Evolutionary conservation across 176 grass and related monocot genomes (phyloP).

Genomic region (Aechmea fasciata): DNA sequence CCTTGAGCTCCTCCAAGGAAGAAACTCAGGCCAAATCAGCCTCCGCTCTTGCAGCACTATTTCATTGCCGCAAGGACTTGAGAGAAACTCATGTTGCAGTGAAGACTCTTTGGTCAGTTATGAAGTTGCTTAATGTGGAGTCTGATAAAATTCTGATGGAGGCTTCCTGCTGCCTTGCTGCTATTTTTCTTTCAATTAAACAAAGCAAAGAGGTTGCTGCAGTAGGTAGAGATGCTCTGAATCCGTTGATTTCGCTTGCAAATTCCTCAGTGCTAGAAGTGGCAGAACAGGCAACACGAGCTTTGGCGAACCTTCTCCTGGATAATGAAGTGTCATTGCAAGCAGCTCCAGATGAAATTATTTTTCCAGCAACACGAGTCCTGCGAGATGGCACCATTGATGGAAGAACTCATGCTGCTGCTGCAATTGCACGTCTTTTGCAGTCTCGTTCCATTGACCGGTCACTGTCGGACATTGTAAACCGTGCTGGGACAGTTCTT

Average conservation of each 20-base stretch:
- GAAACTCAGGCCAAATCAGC: slow-evolving; percentile 98
- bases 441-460: slow-evolving; percentile 53
- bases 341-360: slow-evolving; percentile 63
- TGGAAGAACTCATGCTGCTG: slow-evolving; percentile 87
- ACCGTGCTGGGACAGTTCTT: slow-evolving; percentile 70
- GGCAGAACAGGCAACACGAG: slow-evolving; percentile 82
- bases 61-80: slow-evolving; percentile 90
- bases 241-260: slow-evolving; percentile 48
- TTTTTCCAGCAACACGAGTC: slow-evolving; percentile 69
- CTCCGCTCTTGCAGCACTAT: slow-evolving; percentile 81
- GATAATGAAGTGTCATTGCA: slow-evolving; percentile 70
- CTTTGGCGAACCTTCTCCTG: slow-evolving; percentile 91
- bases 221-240: slow-evolving; percentile 71
- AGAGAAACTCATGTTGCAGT: slow-evolving; percentile 80
- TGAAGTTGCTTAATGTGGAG: slow-evolving; percentile 75
- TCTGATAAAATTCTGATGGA: slow-evolving; percentile 72
- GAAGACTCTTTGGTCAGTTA: slow-evolving; percentile 72
- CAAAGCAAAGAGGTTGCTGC: slow-evolving; percentile 84
- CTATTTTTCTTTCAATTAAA: slow-evolving; percentile 92
- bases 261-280: slow-evolving; percentile 77
- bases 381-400: slow-evolving; percentile 80
- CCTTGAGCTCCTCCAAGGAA: slow-evolving; percentile 69
- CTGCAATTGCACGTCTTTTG: slow-evolving; percentile 83
- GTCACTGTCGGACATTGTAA: slow-evolving; percentile 64
- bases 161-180: slow-evolving; percentile 76